Conservation (phyloP, 1,284 basidiomycete genomes). For the Cutaneotrichosporon cyanovorans region DNA sequence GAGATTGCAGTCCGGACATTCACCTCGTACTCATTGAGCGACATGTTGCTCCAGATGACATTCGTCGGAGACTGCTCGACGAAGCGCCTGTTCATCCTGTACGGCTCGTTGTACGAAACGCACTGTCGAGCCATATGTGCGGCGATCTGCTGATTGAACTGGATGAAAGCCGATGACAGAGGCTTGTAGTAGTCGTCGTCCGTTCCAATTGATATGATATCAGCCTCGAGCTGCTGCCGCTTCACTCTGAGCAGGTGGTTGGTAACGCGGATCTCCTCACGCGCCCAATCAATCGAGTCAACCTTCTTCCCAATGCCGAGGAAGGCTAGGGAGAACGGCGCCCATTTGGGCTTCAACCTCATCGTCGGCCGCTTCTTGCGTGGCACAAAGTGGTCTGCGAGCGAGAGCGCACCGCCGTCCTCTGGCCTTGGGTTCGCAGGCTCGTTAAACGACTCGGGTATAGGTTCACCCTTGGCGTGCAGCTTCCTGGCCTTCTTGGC, state of each 20-base stretch:
- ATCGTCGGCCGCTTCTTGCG: slow-evolving; percentile 67
- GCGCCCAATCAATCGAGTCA: slow-evolving; percentile 83
- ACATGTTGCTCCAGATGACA: slow-evolving; percentile 58
- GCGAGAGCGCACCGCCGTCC: slow-evolving; percentile 8
- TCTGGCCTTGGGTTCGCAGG: slow-evolving; percentile 29
- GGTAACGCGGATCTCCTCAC: slow-evolving; percentile 36
- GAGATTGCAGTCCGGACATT: slow-evolving; percentile 51
- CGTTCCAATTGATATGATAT: slow-evolving; percentile 22
- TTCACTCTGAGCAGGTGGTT: slow-evolving; percentile 25
- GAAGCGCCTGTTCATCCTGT: slow-evolving; percentile 57
- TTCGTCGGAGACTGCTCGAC: slow-evolving; percentile 64
- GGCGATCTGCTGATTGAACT: slow-evolving; percentile 80
- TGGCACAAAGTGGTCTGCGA: slow-evolving; percentile 57
- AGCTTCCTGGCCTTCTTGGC: slow-evolving; percentile 27
- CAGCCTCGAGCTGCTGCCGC: slow-evolving; percentile 48
- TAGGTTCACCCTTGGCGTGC: slow-evolving; percentile 32
- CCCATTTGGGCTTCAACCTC: slow-evolving; percentile 58
- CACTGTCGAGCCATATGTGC: slow-evolving; percentile 12
- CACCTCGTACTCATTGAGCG: slow-evolving; percentile 72
- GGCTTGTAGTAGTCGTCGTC: slow-evolving; percentile 52
- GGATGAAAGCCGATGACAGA: slow-evolving; percentile 78
- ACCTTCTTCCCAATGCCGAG: slow-evolving; percentile 65
- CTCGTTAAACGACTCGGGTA: slow-evolving; percentile 26
- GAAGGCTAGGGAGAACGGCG: slow-evolving; percentile 55
- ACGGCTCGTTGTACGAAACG: slow-evolving; percentile 53